Base-by-base conservation (phyloP, 768 basidiomycete genomes). In the Suillus cothurnatus region DNA sequence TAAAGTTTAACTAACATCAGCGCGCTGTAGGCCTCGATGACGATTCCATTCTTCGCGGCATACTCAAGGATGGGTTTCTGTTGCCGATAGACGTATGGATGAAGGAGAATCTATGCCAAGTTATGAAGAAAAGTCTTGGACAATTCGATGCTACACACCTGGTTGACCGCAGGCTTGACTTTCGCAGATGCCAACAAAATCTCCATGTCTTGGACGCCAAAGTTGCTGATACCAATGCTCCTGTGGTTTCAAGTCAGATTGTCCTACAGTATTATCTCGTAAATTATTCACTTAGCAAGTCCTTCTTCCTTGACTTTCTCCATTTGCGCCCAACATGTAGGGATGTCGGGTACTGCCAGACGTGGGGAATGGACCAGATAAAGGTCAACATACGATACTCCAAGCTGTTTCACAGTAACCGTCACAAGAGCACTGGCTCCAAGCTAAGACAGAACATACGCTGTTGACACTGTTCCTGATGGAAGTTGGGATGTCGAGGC, bases 161-260 rank as follows among this genome's bases (percentile, higher is more conserved):
- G 91, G 76, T 92, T 92, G 11, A 85, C 87, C 1, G 80, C 87
- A 0, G 89, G 90, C 68, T 82, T 84, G 67, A 89, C 73, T 71
- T 88, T 86, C 8, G 88, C 87, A 3, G 83, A 83, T n/a, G 75
- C 79, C 11, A 91, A 74, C 26, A 91, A 77, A 26, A 80, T 79
- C 50, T 83, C 73, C 26, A 92, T 81, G 34, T 92, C 81, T 1
- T 78, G 63, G 12, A 86, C 80, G 14, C 78, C 78, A 70, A 89
- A 91, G 78, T 92, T 92, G 77, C 86, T 88, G 50, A 91, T 86
- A 28, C 89, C 90, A 62, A 91, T 89, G 74, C 85, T 88, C 85
- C 87, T 89, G 62, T 1, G n/a, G 32, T 15, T 12, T 32, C 32
- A 55, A 14, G 32, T 55, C 32, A 55, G 53, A 14, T 4, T 7